These are phyloP conservation scores for Fonsecaea monophora DNA, from an alignment of 2,329 filamentous ascomycete species.

Conservation along the genomic window DNA sequence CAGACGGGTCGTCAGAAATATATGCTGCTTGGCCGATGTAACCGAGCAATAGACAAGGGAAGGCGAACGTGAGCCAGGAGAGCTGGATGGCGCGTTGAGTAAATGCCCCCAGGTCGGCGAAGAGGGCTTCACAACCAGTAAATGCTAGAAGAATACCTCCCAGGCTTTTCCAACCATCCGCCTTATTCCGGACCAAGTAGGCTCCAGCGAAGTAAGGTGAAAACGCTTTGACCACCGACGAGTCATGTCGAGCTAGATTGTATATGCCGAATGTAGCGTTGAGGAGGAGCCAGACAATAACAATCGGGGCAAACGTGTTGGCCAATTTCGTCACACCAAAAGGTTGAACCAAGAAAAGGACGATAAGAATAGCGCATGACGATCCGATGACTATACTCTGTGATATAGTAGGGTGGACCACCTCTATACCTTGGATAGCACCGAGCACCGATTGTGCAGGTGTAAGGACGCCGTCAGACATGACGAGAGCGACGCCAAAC, in stretches of 20 bases:
- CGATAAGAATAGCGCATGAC: conserved; percentile 60
- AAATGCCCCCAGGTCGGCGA: conserved; percentile 79
- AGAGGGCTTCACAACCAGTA: conserved; percentile 79
- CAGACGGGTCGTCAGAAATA: conserved; percentile 65
- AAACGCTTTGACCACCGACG: conserved; percentile 60
- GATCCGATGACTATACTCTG: conserved; percentile 58
- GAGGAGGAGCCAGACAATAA: conserved; percentile 63
- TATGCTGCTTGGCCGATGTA: conserved; percentile 78
- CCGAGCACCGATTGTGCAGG: conserved; percentile 65
- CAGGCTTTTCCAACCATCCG: conserved; percentile 59
- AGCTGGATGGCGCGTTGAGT: conserved; percentile 72
- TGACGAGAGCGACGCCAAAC: conserved; percentile 62
- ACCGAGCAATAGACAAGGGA: conserved; percentile 67
- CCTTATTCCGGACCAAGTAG: conserved; percentile 58
- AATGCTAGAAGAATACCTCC: conserved; percentile 74
- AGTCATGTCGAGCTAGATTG: conserved; percentile 56
- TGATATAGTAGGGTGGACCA: conserved; percentile 56
- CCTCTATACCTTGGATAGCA: conserved; percentile 61
- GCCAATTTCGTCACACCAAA: conserved; percentile 60
- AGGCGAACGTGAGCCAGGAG: conserved; percentile 72
- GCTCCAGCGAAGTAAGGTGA: conserved; percentile 55
- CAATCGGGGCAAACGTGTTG: conserved; percentile 59
- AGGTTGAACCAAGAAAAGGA: conserved; percentile 62
- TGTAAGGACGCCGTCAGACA: conserved; percentile 63
- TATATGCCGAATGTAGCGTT: conserved; percentile 62